Evolutionary conservation across 805 yeast genomes (phyloP).

Genomic region (Ogataea wickerhamii): DNA sequence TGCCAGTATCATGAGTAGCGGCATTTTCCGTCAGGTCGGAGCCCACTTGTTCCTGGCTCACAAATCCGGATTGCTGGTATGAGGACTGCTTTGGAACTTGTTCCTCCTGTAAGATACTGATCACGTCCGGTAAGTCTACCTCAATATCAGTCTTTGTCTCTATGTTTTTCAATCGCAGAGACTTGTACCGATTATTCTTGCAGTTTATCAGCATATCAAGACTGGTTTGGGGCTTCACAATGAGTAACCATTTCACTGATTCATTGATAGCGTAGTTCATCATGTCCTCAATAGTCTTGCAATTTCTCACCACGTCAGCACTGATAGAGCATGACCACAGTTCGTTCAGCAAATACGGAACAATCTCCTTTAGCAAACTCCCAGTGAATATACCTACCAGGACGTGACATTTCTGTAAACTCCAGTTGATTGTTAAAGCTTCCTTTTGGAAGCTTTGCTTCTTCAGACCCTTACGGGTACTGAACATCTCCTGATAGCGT

Average conservation of each 20-base stretch:
- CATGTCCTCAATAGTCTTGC: slow-evolving; percentile 58
- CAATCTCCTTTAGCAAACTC: slow-evolving; percentile 52
- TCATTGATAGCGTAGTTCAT: slow-evolving; percentile 58
- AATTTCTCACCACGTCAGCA: slow-evolving; percentile 60
- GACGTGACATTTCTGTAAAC: slow-evolving; percentile 71
- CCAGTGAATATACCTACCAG: slow-evolving; percentile 67
- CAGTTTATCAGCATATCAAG: slow-evolving; percentile 19
- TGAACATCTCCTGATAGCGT: slow-evolving; percentile 39
- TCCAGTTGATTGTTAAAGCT: slow-evolving; percentile 35
- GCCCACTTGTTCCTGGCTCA: background rate
- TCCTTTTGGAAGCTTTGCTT: slow-evolving; percentile 35
- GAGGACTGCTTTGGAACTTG: slow-evolving; percentile 6
- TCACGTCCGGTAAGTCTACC: slow-evolving; percentile 64
- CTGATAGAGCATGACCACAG: slow-evolving; percentile 79
- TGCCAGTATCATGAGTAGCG: slow-evolving; percentile 8
- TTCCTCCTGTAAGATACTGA: slow-evolving; percentile 37
- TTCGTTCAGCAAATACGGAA: slow-evolving; percentile 56
- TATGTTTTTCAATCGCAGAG: slow-evolving; percentile 67
- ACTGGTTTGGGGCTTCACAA: slow-evolving; percentile 63
- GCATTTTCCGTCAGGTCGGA: background rate
- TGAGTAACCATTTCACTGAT: slow-evolving; percentile 73
- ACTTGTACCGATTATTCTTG: slow-evolving; percentile 59
- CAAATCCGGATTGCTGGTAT: slow-evolving; percentile 4
- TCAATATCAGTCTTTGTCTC: slow-evolving; percentile 64
- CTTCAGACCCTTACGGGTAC: slow-evolving; percentile 18